phyloP scores from a whole-genome alignment of 2,329 filamentous ascomycete species.

The Sphaerulina musiva region DNA sequence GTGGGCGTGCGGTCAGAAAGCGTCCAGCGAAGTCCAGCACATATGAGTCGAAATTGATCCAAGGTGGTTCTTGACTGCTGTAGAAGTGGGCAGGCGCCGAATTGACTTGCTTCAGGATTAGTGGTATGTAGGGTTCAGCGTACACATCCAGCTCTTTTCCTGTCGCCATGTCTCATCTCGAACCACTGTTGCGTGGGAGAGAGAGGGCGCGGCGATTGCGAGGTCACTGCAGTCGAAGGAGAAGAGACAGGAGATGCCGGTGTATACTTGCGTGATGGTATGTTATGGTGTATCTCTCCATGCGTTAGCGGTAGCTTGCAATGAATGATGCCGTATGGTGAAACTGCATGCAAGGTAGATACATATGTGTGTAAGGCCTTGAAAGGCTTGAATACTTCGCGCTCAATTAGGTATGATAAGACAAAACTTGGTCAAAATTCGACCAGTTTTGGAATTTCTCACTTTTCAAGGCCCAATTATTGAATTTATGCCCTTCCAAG shows the following conservation, averaged over 20 bases:
- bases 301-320: neutral
- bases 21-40: slow-evolving; percentile 12
- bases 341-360: neutral
- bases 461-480: neutral
- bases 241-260: neutral
- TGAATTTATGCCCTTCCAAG: too few relatives aligned
- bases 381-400: too few relatives aligned
- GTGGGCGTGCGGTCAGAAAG: neutral
- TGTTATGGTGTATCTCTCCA: neutral
- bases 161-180: neutral
- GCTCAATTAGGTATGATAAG: too few relatives aligned
- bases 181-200: neutral
- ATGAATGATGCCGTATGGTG: neutral
- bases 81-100: slow-evolving; percentile 11
- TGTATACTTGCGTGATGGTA: neutral
- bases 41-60: slow-evolving; percentile 15
- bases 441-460: neutral
- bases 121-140: slow-evolving; percentile 22
- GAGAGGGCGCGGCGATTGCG: too few relatives aligned
- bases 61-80: slow-evolving; percentile 9
- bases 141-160: slow-evolving; percentile 19
- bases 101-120: slow-evolving; percentile 15
- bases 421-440: too few relatives aligned
- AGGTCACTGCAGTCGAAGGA: neutral
- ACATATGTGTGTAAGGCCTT: too few relatives aligned